Evolutionary conservation across 2,329 filamentous ascomycete genomes (phyloP), one percentile per base, ranked within the genome.

Genomic region (Aspergillus udagawae): DNA sequence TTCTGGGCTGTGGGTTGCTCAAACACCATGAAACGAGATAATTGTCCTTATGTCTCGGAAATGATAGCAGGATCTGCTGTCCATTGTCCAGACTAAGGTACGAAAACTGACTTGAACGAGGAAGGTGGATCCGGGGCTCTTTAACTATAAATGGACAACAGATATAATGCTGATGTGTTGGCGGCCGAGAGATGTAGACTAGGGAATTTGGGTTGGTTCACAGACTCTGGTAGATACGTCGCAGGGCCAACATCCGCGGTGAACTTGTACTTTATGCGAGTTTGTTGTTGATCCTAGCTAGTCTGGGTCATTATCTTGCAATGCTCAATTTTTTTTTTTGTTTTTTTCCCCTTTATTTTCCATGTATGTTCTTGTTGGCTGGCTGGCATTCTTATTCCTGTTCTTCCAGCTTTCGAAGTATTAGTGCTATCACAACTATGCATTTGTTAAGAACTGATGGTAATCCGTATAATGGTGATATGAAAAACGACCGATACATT

Each of bases 241-340:
- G 64, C 63, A 63, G 62, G 58, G 59, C 57, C 57, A 56, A 54
- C 45, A 51, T 58, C 56, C 53, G 49, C 45, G 48, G 52, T 64
- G 58, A 57, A 64, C 60, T 59, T 66, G 63, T 67, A 63, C 56
- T 66, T 65, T 67, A 65, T 61, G 59, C 60, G 58, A 58, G 62
- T 62, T 58, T 57, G 53, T 57, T 44, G 57, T 48, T 56, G 59
- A 59, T 60, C 59, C 56, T 62, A 55, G 57, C 56, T 63, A 55
- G 57, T 60, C 47, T 54, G 56, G 59, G 56, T 63, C 60, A 60
- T 61, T 51, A 52, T 57, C 58, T 62, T 57, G 57, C 61, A 62
- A 60, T 58, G 61, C 53, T 62, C 56, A 61, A 50, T 57, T 55
- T 52, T 57, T 25, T 57, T 25, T 25, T 63, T 55, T 53, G 23